Conservation (phyloP, 2,329 filamentous ascomycete genomes). For the Pseudogymnoascus sp. region DNA sequence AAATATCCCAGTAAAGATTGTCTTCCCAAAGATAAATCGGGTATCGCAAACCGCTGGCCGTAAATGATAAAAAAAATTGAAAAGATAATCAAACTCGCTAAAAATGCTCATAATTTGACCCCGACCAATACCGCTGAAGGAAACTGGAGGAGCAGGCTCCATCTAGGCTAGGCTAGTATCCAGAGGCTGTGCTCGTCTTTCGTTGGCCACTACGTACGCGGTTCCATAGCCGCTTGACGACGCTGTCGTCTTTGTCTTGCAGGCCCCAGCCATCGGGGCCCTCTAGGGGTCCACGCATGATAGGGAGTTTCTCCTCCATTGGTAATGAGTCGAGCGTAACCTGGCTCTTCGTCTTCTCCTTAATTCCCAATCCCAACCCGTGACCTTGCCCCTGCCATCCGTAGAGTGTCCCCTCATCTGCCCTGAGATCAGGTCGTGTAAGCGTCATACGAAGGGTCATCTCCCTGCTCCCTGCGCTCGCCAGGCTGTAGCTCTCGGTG, state of each 20-base stretch:
- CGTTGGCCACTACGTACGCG: not conserved
- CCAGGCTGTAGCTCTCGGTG: slow-evolving; percentile 38
- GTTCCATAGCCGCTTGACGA: slow-evolving; percentile 59
- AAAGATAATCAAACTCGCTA: not conserved
- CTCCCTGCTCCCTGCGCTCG: slow-evolving; percentile 58
- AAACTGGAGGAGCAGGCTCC: not conserved
- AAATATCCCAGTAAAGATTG: slow-evolving; percentile 1
- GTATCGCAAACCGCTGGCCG: slow-evolving; percentile 2
- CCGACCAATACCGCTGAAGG: not conserved
- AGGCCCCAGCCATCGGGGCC: slow-evolving; percentile 33
- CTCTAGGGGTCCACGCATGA: slow-evolving; percentile 28
- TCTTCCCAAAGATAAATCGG: not conserved
- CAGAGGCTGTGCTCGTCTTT: not conserved
- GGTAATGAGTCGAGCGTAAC: slow-evolving; percentile 47
- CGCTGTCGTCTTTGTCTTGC: slow-evolving; percentile 41
- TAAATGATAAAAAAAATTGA: not conserved
- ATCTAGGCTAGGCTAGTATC: not conserved
- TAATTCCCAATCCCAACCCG: slow-evolving; percentile 13
- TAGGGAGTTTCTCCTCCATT: slow-evolving; percentile 45
- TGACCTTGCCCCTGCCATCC: slow-evolving; percentile 47
- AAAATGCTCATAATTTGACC: slow-evolving; percentile 3
- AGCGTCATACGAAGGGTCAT: slow-evolving; percentile 97
- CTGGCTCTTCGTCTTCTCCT: slow-evolving; percentile 34
- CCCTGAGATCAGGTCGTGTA: slow-evolving; percentile 77
- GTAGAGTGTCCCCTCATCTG: slow-evolving; percentile 63